Percentiles rank a stretch among this genome's conserved stretches.
Evolutionary conservation across 1,284 basidiomycete species (phyloP).

Genomic region (Gomphus bonarii): DNA sequence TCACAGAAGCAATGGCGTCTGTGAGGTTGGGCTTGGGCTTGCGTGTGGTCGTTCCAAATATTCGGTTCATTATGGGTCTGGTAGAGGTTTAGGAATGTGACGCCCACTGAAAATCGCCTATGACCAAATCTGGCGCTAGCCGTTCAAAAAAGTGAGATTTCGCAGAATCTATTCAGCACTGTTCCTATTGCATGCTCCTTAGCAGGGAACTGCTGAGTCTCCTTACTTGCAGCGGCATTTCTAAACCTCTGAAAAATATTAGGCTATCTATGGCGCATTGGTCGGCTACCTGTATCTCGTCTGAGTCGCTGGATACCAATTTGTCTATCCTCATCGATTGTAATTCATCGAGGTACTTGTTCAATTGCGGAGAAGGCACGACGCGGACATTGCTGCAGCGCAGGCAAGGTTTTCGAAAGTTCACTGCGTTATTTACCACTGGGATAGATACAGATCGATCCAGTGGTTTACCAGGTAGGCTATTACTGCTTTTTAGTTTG

Average conservation of each 20-base stretch:
- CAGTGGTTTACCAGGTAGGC: conserved; percentile 62
- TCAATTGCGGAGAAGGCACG: conserved; percentile 80
- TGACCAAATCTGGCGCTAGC: too few relatives aligned
- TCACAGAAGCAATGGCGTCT: conserved; percentile 84
- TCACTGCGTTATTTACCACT: conserved; percentile 67
- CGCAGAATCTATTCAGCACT: too few relatives aligned
- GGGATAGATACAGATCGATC: conserved; percentile 49
- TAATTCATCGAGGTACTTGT: conserved; percentile 72
- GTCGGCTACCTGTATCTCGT: conserved; percentile 26
- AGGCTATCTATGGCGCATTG: conserved; percentile 15
- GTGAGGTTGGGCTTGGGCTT: conserved; percentile 84
- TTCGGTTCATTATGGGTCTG: conserved; percentile 52
- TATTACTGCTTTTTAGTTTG: conserved; percentile 8
- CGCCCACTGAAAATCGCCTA: too few relatives aligned
- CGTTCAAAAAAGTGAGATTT: too few relatives aligned
- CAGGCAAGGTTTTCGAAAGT: conserved; percentile 48
- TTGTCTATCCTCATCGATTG: conserved; percentile 67
- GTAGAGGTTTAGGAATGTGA: background rate
- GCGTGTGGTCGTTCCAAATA: conserved; percentile 74
- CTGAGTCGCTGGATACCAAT: conserved; percentile 63
- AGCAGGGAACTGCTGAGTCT: background rate
- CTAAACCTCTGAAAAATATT: background rate
- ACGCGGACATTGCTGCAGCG: conserved; percentile 66
- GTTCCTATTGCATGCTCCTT: too few relatives aligned
- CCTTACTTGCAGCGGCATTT: background rate